Evolutionary conservation across 768 basidiomycete genomes (phyloP).

Genomic region (Megacollybia marginata): DNA sequence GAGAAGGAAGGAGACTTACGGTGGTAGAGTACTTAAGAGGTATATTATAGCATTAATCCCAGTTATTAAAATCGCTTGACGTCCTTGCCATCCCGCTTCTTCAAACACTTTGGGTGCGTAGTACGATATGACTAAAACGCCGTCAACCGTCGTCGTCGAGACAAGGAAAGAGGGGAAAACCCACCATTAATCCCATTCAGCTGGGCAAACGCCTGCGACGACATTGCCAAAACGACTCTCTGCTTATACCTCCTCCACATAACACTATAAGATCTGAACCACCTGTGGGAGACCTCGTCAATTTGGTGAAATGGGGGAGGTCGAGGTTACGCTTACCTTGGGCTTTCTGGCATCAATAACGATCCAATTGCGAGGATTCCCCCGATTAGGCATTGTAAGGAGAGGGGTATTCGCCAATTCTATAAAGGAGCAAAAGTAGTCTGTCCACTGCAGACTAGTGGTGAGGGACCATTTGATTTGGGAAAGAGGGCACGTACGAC

Average conservation of each 20-base stretch:
- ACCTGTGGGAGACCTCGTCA: slow-evolving; percentile 70
- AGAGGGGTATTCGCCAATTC: too few relatives aligned
- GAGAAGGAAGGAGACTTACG: slow-evolving; percentile 40
- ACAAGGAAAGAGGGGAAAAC: too few relatives aligned
- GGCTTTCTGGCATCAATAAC: too few relatives aligned
- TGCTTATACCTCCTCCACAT: slow-evolving; percentile 89
- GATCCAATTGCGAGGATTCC: too few relatives aligned
- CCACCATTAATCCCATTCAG: slow-evolving; percentile 94
- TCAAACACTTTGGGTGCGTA: slow-evolving; percentile 80
- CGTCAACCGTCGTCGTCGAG: too few relatives aligned
- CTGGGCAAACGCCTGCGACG: slow-evolving; percentile 92
- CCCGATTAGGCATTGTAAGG: too few relatives aligned
- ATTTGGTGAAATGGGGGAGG: too few relatives aligned
- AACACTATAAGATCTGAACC: slow-evolving; percentile 66
- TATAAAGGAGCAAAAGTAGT: too few relatives aligned
- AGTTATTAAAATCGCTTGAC: slow-evolving; percentile 92
- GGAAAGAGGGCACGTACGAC: too few relatives aligned
- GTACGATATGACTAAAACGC: too few relatives aligned
- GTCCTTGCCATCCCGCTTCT: slow-evolving; percentile 93
- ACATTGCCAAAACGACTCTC: slow-evolving; percentile 88
- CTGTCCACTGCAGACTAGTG: slow-evolving; percentile 71
- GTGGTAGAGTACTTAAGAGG: slow-evolving; percentile 70
- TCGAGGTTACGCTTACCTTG: too few relatives aligned
- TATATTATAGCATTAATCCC: slow-evolving; percentile 88
- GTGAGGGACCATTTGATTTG: slow-evolving; percentile 97